phyloP scores from a whole-genome alignment of 345 rosid genomes.

The Acer yangbiense region DNA sequence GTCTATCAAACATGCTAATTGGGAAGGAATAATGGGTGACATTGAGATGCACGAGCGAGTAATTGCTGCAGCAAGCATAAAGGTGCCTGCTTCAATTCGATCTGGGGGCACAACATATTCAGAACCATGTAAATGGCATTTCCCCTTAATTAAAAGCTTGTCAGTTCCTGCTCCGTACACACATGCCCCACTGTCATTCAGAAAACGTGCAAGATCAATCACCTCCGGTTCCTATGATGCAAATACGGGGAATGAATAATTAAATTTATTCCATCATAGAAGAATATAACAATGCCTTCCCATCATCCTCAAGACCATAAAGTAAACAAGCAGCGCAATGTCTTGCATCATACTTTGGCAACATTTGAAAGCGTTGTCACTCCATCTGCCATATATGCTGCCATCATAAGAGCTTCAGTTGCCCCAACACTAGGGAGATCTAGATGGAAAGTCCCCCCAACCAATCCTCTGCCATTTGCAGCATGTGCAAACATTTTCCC shows the following conservation, averaged over 20 bases:
- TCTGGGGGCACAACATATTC: conserved; percentile 31
- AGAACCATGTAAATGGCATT: conserved; percentile 22
- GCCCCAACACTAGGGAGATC: conserved; percentile 41
- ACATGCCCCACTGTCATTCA: conserved; percentile 30
- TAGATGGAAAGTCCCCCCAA: conserved; percentile 36
- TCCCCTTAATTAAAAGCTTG: conserved; percentile 26
- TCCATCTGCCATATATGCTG: conserved; percentile 42
- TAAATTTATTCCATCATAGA: conserved; percentile 9
- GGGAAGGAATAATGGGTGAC: conserved; percentile 33
- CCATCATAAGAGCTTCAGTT: conserved; percentile 49
- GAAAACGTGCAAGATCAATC: conserved; percentile 36
- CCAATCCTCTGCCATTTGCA: conserved; percentile 34
- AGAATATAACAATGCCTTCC: background rate
- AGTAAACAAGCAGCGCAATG: background rate
- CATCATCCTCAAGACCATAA: background rate
- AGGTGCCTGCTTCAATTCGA: conserved; percentile 39
- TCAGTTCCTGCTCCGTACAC: conserved; percentile 29
- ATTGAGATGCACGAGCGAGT: conserved; percentile 40
- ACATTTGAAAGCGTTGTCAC: conserved; percentile 35
- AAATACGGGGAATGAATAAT: background rate
- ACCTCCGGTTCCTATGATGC: conserved; percentile 32
- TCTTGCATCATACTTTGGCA: conserved; percentile 29
- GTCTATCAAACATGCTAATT: conserved; percentile 22
- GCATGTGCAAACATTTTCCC: conserved; percentile 28
- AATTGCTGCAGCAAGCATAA: conserved; percentile 39